Percentiles rank a stretch among this genome's conserved stretches.
These are phyloP conservation scores for Fraxinus platypoda DNA, from an alignment of 305 asterid genomes.

Conservation along the genomic window DNA sequence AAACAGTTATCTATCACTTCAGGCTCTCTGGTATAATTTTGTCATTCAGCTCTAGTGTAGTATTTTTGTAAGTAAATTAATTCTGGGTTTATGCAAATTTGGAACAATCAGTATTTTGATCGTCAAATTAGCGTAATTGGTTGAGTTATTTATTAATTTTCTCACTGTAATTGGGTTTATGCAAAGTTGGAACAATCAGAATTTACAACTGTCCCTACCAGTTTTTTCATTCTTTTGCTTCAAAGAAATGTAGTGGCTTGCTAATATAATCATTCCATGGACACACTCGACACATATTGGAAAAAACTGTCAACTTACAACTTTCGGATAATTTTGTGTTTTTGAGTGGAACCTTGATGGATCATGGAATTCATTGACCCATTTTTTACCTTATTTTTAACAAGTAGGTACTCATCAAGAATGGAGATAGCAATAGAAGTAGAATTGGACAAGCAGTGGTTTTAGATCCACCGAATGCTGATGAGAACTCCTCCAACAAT, in stretches of 20 bases:
- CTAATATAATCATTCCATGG: background rate
- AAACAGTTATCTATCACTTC: constrained; percentile 76
- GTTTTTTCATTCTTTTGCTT: background rate
- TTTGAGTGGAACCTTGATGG: background rate
- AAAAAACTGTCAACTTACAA: background rate
- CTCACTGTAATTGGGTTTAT: no score
- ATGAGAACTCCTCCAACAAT: constrained; percentile 22
- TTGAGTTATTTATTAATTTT: background rate
- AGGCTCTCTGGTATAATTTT: constrained; percentile 63
- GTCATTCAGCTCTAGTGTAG: background rate
- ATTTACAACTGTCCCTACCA: background rate
- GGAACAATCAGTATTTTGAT: background rate
- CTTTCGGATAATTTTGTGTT: background rate
- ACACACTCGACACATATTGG: background rate
- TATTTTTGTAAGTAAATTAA: background rate
- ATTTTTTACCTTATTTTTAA: background rate
- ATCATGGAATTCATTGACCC: background rate
- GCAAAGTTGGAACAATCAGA: no score
- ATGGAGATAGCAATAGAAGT: constrained; percentile 46
- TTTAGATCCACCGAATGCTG: constrained; percentile 67
- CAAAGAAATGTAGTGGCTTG: background rate
- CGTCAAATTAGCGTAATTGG: background rate
- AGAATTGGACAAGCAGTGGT: constrained; percentile 81
- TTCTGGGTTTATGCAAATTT: background rate
- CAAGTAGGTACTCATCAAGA: constrained; percentile 61